These are phyloP conservation scores for Nidularia pulvinata DNA, from an alignment of 768 basidiomycete genomes.

Conservation along the genomic window DNA sequence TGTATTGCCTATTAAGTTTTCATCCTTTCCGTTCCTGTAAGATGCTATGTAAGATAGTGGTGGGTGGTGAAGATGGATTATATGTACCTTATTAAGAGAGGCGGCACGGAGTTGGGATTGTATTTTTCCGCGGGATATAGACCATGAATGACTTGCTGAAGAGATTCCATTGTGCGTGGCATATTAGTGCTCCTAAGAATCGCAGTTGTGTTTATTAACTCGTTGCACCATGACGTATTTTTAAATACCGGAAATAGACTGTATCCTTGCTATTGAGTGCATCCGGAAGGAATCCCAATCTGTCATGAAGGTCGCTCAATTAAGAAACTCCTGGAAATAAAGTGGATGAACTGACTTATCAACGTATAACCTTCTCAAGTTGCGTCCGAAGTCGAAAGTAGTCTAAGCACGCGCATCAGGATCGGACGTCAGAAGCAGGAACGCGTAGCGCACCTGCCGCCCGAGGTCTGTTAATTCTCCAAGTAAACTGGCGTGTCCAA, in stretches of 20 bases:
- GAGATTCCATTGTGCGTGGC: slow-evolving; percentile 72
- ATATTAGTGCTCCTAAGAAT: slow-evolving; percentile 66
- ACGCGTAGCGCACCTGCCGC: slow-evolving; percentile 43
- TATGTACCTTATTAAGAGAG: slow-evolving; percentile 53
- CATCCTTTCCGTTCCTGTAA: slow-evolving; percentile 64
- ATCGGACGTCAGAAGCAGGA: not conserved
- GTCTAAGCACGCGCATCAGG: slow-evolving; percentile 15
- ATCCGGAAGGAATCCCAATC: slow-evolving; percentile 67
- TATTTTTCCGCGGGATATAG: slow-evolving; percentile 63
- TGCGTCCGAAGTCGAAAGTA: slow-evolving; percentile 60
- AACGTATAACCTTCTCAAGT: slow-evolving; percentile 64
- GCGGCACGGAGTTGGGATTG: slow-evolving; percentile 38
- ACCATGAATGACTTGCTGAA: slow-evolving; percentile 75
- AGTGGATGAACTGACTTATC: slow-evolving; percentile 44
- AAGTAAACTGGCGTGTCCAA: slow-evolving; percentile 45
- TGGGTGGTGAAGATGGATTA: not conserved
- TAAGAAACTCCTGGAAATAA: not conserved
- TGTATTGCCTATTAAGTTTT: slow-evolving; percentile 72
- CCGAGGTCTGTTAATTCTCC: slow-evolving; percentile 77
- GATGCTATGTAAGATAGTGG: not conserved
- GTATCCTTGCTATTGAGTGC: slow-evolving; percentile 36
- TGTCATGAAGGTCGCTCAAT: slow-evolving; percentile 16
- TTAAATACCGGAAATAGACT: slow-evolving; percentile 56
- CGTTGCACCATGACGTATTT: not conserved
- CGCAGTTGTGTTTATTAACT: not conserved